Evolutionary conservation across 2,329 filamentous ascomycete species (phyloP), one percentile per base, ranked within the genome.

Genomic region (Paramyrothecium sp.): DNA sequence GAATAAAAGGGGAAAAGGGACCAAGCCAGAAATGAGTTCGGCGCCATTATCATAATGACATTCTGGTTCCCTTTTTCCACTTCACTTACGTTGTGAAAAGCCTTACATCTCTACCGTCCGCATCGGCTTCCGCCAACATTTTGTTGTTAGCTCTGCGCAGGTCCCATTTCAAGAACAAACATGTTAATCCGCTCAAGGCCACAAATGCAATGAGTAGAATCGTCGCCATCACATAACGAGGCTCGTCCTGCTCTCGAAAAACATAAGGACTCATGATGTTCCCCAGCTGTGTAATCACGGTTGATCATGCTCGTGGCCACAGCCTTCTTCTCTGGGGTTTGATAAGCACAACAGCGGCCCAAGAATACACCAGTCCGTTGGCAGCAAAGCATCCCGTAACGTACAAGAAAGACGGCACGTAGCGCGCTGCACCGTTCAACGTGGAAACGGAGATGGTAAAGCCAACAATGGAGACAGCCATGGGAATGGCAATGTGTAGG

Each of bases 291-390:
- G 19, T 21, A 49, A 8, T 49, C 12, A 49, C 47, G 12, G 20
- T 49, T 21, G 47, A n/a, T n/a, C n/a, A n/a, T n/a, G n/a, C n/a
- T n/a, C 19, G 47, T 49, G 7, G 47, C 22, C 5, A 7, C 7
- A 13, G 47, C 47, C 20, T n/a, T 19, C 47, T 76, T 75, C 61
- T 75, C 72, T 0, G 72, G 70, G 3, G 73, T 75, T 46, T 71
- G 64, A 44, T 68, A 7, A 74, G 63, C 5, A 68, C 65, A 13
- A 64, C 65, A 7, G 68, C 66, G 1, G 69, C 70, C 73, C 73
- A 75, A n/a, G 65, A 66, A 46, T 68, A 72, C 3, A 74, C 68
- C 21, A 73, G 57, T 0, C 69, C 66, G 54, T 75, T 75, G 20
- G 69, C 67, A 2, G 65, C 58, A 47, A 63, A 65, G 34, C 57